Base-by-base conservation (phyloP, 495 filamentous ascomycete species). In the Aspergillus coremiiformis region DNA sequence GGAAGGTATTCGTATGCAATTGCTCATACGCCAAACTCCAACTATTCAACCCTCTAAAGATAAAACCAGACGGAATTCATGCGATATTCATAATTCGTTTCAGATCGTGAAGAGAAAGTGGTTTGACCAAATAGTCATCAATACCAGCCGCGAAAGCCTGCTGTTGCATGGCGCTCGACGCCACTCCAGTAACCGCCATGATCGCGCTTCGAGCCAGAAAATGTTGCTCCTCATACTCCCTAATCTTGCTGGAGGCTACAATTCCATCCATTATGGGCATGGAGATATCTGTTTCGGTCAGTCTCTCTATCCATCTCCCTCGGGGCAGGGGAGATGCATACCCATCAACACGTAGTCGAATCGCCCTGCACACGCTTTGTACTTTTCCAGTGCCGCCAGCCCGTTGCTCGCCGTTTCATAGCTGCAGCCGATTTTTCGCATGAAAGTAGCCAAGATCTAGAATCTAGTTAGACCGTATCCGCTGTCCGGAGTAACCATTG, bases 211-310 rank as follows among this genome's bases (percentile, higher is more conserved):
- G 60, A 14, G 33, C 24, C 2, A 62, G 32, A 0, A 46, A 44
- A 4, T 55, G 47, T 27, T 66, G 55, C 24, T 67, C 57, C 52
- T 84, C 81, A 27, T 76, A 71, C 39, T 70, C 66, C 6, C 82
- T 70, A 29, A 83, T 84, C 47, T 76, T 72, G 20, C 74, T 62
- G 0, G 79, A 81, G 14, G 79, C 76, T 24, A 78, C 76, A 14
- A 83, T 76, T 0, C 81, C 81, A 52, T 82, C 74, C 80, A 84
- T 85, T 11, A 83, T 65, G 0, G 83, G 82, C 84, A 87, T 87
- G 41, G 76, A 78, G 6, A 86, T 78, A 55, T 85, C 74, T 76
- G 21, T 1, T 27, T 41, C 10, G 0, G 8, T 14, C 44, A 43
- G 44, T 33, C 4, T 27, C 24, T n/a, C 6, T 33, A 2, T 1